Conservation (phyloP, 2,329 filamentous ascomycete species). For the Colletotrichum orchidophilum region DNA sequence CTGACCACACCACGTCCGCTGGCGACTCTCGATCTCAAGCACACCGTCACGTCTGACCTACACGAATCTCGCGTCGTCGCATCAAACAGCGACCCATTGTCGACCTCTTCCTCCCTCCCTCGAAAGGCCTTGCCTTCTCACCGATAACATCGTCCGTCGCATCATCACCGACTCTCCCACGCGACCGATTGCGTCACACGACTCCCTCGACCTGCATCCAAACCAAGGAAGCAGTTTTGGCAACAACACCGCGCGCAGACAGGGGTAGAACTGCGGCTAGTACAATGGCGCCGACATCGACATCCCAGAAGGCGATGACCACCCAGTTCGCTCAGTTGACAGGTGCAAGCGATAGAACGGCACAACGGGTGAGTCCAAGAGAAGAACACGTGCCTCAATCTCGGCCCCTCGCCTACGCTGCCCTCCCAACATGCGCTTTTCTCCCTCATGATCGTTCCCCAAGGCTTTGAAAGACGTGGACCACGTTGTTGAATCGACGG, state of each 20-base stretch:
- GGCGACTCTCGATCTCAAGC: slow-evolving; percentile 2
- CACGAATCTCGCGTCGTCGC: not conserved
- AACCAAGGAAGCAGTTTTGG: not conserved
- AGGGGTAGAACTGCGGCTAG: not conserved
- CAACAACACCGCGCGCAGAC: not conserved
- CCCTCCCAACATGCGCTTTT: not conserved
- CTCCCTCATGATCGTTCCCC: not conserved
- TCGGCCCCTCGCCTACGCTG: not conserved
- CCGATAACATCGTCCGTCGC: not conserved
- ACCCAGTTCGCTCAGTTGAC: slow-evolving; percentile 55
- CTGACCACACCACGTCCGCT: not conserved
- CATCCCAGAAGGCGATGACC: slow-evolving; percentile 52
- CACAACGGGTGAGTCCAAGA: slow-evolving; percentile 52
- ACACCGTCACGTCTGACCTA: not conserved
- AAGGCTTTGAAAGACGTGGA: not conserved
- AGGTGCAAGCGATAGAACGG: slow-evolving; percentile 53
- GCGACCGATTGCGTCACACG: slow-evolving; percentile 26
- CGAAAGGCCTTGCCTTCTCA: not conserved
- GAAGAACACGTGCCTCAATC: not conserved
- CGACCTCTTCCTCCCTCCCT: not conserved
- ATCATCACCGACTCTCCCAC: slow-evolving; percentile 2
- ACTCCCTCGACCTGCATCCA: not conserved
- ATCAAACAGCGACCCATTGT: not conserved
- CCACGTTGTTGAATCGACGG: not conserved
- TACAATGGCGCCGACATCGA: slow-evolving; percentile 48